Base-by-base conservation (phyloP, 345 rosid species). In the Nephelium lappaceum region DNA sequence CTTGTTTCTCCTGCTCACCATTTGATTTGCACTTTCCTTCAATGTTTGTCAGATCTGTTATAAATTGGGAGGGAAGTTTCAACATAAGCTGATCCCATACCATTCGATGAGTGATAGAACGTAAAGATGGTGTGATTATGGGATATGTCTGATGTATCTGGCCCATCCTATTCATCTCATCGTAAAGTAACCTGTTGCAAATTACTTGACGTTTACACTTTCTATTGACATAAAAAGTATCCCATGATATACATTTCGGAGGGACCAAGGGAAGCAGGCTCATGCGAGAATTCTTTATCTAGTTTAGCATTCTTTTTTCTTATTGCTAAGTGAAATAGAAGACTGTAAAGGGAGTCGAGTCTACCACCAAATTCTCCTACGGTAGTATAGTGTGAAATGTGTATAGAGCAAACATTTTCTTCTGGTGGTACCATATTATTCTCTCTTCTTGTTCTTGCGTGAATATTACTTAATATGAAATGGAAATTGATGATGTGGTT, bases 381-480 rank as follows among this genome's bases (percentile, higher is more conserved):
- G 42, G 66, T n/a, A 23, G 43, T 74, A 58, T 47, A 68, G 72
- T 57, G 65, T 68, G 72, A 71, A 41, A 70, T 66, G 70, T 57
- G 75, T 60, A 78, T 19, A 77, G 77, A 21, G 57, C 11, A 23
- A 24, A 39, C 5, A 36, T 31, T 38, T 60, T 38, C 61, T 49
- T 45, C 36, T 21, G 78, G 57, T 47, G 60, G 12, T 11, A 11
- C 55, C 55, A 12, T 8, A 5, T 67, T 49, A 55, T 76, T 6
- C 69, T 27, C 60, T 57, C 25, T 57, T 67, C 14, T 55, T 75
- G 49, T 67, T 21, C 8, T 5, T 77, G 72, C 49, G 55, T 77
- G 47, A 27, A 57, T 42, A 23, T 41, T 77, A 18, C 60, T 77
- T 69, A 4, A 55, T 41, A 6, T 76, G 79, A 80, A 58, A 69